Evolutionary conservation across 352 stramenopile species (phyloP).

Genomic region (Nothophytophthora sp.): DNA sequence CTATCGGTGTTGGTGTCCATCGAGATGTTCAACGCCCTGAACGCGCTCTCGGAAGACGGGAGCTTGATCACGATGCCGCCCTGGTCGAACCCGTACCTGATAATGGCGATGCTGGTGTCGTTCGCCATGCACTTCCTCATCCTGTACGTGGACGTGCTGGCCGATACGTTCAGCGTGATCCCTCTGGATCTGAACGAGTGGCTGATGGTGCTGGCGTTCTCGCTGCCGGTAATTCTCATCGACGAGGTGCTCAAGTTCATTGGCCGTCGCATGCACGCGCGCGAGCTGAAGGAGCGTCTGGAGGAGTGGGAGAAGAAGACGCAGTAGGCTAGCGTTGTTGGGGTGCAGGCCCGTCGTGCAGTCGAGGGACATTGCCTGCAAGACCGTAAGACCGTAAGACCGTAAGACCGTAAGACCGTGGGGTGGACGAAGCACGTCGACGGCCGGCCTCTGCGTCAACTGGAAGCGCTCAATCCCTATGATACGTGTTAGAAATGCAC

Average conservation of each 20-base stretch:
- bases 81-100: constrained; percentile 94
- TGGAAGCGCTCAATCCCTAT: constrained; percentile 12
- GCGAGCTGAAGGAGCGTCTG: constrained; percentile 73
- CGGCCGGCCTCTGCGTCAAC: constrained; percentile 4
- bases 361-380: constrained; percentile 11
- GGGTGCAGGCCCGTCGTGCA: constrained; percentile 15
- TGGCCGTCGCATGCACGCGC: constrained; percentile 76
- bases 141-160: constrained; percentile 93
- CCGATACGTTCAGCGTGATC: constrained; percentile 93
- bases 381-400: too few relatives aligned
- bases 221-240: constrained; percentile 93
- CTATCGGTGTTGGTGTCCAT: constrained; percentile 94
- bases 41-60: constrained; percentile 92
- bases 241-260: constrained; percentile 95
- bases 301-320: constrained; percentile 53
- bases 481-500: too few relatives aligned
- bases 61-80: constrained; percentile 92
- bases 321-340: constrained; percentile 22
- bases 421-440: constrained; percentile 2
- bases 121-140: constrained; percentile 95
- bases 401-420: background rate
- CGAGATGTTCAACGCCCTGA: constrained; percentile 97
- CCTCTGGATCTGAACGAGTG: constrained; percentile 92
- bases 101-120: constrained; percentile 93
- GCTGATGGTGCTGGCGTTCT: constrained; percentile 92